Evolutionary conservation across 495 filamentous ascomycete genomes (phyloP).

Genomic region (Sphaerosporella brunnea): DNA sequence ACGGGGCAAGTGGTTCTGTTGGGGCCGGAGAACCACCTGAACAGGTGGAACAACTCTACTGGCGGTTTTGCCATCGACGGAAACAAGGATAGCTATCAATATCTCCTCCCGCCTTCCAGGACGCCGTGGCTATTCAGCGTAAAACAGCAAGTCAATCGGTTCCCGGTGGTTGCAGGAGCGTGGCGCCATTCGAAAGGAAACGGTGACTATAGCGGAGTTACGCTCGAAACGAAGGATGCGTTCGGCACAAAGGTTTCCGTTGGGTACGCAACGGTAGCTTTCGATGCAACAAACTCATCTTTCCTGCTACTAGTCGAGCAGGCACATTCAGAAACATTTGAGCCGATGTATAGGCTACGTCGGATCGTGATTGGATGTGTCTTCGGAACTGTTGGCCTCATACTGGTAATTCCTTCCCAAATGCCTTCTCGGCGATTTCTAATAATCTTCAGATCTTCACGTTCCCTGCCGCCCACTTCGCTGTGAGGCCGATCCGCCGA

Average conservation of each 20-base stretch:
- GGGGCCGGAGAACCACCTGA: constrained; percentile 35
- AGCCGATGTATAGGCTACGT: constrained; percentile 51
- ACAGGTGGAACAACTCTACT: constrained; percentile 27
- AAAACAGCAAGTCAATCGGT: background rate
- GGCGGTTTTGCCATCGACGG: background rate
- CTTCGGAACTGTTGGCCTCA: constrained; percentile 56
- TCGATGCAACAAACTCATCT: constrained; percentile 32
- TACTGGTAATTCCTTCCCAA: too few relatives aligned
- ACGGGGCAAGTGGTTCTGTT: constrained; percentile 42
- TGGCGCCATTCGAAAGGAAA: constrained; percentile 2
- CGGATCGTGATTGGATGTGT: constrained; percentile 67
- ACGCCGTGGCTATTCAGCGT: background rate
- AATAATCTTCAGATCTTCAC: constrained; percentile 1
- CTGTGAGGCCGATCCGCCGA: constrained; percentile 63
- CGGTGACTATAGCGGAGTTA: background rate
- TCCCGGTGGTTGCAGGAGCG: background rate
- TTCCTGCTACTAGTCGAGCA: constrained; percentile 77
- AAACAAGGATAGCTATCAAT: background rate
- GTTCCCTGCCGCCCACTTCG: constrained; percentile 59
- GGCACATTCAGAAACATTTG: constrained; percentile 49
- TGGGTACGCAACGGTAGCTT: constrained; percentile 5
- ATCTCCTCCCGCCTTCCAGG: background rate
- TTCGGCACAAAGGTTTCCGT: constrained; percentile 1
- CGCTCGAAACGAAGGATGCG: background rate
- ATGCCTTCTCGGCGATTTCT: too few relatives aligned